Base-by-base conservation (phyloP, 2,329 filamentous ascomycete genomes). In the Venturia nashicola region DNA sequence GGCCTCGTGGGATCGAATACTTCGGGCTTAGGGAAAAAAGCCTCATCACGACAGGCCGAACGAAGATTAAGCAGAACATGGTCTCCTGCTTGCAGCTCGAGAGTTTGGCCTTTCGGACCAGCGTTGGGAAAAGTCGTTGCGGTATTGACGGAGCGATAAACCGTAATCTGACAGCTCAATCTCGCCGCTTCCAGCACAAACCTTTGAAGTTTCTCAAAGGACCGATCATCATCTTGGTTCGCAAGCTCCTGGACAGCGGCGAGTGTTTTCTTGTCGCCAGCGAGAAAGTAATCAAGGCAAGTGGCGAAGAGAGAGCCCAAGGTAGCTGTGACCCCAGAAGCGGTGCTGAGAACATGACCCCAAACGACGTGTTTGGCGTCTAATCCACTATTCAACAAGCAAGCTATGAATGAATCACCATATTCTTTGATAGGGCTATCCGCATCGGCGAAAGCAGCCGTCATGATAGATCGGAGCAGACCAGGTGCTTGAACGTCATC, bases 111-210 rank as follows among this genome's bases (percentile, higher is more conserved):
- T 68, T 32, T 75, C 5, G 51, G 27, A 75, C 61, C 72, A 73
- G 34, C 51, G 16, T 79, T 79, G 34, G 84, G 79, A 60, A 83
- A 78, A 1, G 76, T 76, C 61, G 81, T 78, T 20, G 75, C 70
- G 0, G 70, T 72, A 0, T 78, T 73, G 2, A 81, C 82, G 64
- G 83, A 76, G 46, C 86, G 83, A 76, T 84, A 86, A 1, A 84
- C 77, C 11, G 82, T 82, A 63, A 84, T 83, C 0, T 83, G 83
- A 12, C 85, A 84, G 4, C 85, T 83, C 62, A 92, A 78, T 46
- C 89, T 85, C 64, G 89, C 81, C 18, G 85, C 88, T 73, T 90
- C 90, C 77, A 88, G 80, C 54, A 83, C 84, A 70, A 90, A 91
- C 46, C 85, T 86, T 1, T 88, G 79, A 2, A 93, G 78, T 42